Evolutionary conservation across 192 early-diverging fungal species (phyloP).

Genomic region (Pecoramyces ruminantium): DNA sequence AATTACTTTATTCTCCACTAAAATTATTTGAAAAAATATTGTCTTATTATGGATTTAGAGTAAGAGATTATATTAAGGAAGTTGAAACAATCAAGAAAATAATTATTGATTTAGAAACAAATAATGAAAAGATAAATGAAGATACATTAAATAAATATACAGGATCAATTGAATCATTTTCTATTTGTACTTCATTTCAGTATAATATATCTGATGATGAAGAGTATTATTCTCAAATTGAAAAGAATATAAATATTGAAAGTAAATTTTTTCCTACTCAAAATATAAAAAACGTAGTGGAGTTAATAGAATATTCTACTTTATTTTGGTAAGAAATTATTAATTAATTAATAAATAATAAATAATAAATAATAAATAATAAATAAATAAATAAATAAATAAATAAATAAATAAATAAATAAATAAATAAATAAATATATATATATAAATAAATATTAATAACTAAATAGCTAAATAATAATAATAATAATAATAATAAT

Average conservation of each 20-base stretch:
- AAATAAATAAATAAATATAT: too few species aligned
- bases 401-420: too few species aligned
- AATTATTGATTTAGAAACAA: neutral
- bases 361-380: too few species aligned
- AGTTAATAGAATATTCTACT: neutral
- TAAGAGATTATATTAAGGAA: neutral
- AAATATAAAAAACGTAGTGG: neutral
- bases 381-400: too few species aligned
- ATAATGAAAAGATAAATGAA: neutral
- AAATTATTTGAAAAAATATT: neutral
- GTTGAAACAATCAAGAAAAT: neutral
- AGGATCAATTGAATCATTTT: neutral
- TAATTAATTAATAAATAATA: too few species aligned
- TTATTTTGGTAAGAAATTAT: neutral
- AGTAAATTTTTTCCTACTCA: neutral
- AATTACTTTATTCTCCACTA: neutral
- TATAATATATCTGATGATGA: neutral
- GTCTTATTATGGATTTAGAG: neutral
- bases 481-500: too few species aligned
- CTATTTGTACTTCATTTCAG: neutral
- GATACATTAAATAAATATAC: neutral
- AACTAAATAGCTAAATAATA: too few species aligned
- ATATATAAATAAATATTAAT: too few species aligned
- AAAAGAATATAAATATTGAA: neutral
- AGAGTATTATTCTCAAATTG: neutral